Base-by-base conservation (phyloP, 2,329 filamentous ascomycete species). In the Penicillium italicum region DNA sequence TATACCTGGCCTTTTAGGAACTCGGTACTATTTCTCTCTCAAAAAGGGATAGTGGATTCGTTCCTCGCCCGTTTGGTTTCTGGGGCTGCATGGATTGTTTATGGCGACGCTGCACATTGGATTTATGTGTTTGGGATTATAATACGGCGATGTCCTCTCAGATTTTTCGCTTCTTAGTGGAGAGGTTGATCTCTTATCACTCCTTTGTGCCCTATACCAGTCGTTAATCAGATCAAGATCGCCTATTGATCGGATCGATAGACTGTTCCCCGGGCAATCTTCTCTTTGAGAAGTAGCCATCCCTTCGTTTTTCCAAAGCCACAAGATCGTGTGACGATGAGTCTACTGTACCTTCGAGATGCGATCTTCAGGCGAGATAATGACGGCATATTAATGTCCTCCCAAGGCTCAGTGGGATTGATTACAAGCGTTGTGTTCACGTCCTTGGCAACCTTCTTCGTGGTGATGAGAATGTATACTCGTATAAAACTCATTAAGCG, bases 341-440 rank as follows among this genome's bases (percentile, higher is more conserved):
- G 52, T 30, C 40, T 58, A 45, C 49, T 61, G 28, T 48, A 53
- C 11, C n/a, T 57, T 55, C 62, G 66, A 12, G 44, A 61, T 54
- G 44, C 47, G 5, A 45, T 64, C 40, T 51, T 62, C 10, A 64
- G 60, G 43, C 57, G 61, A 9, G 64, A 59, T 9, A 22, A 57
- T 46, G 53, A 49, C 8, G 55, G 51, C 2, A 46, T 56, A 7
- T 68, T 65, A 12, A 43, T 72, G 24, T 69, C 67, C 14, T 18
- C 58, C 33, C 61, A 67, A 9, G 70, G 69, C 22, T 59, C 58
- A 2, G 62, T 66, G 33, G 66, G 59, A 8, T 46, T 74, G 43
- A 59, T 60, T 14, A 56, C 67, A 22, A 73, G 71, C 47, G 56
- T 72, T 30, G 58, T 70, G 11, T 72, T 74, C 50, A 72, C 71